Evolutionary conservation across 2,329 filamentous ascomycete genomes (phyloP).

Genomic region (Davidsoniella virescens): DNA sequence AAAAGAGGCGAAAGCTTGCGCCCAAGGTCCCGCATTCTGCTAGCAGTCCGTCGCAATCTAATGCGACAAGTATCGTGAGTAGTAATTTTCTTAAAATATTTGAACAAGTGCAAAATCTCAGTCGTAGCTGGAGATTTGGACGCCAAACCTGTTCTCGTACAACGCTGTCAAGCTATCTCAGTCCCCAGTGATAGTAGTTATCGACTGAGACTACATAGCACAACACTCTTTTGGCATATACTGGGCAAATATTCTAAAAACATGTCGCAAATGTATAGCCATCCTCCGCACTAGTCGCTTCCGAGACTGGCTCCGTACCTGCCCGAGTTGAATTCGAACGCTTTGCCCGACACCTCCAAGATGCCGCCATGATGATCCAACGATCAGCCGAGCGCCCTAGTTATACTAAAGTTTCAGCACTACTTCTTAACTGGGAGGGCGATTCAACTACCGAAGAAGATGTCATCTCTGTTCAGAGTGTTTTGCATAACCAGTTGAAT

Average conservation of each 20-base stretch:
- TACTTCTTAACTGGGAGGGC: slow-evolving; percentile 47
- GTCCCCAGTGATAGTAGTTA: too few relatives aligned
- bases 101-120: too few relatives aligned
- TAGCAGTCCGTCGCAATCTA: slow-evolving; percentile 10
- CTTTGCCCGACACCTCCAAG: slow-evolving; percentile 50
- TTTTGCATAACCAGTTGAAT: slow-evolving; percentile 43
- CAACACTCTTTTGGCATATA: too few relatives aligned
- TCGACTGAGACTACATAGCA: too few relatives aligned
- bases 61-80: slow-evolving; percentile 11
- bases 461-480: slow-evolving; percentile 36
- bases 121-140: too few relatives aligned
- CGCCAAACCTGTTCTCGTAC: too few relatives aligned
- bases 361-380: slow-evolving; percentile 51
- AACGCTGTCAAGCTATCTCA: too few relatives aligned
- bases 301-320: slow-evolving; percentile 10
- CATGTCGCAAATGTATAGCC: background rate
- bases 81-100: background rate
- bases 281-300: background rate
- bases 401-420: slow-evolving; percentile 42
- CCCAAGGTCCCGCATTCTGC: slow-evolving; percentile 20
- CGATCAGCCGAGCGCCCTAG: slow-evolving; percentile 42
- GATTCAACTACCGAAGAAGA: slow-evolving; percentile 38
- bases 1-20: slow-evolving; percentile 28
- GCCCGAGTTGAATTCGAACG: slow-evolving; percentile 45
- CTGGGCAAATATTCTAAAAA: too few relatives aligned